Percentiles rank a stretch among this genome's conserved stretches.
Conservation (phyloP, 805 yeast species). For the Ogataea thermomethanolica region DNA sequence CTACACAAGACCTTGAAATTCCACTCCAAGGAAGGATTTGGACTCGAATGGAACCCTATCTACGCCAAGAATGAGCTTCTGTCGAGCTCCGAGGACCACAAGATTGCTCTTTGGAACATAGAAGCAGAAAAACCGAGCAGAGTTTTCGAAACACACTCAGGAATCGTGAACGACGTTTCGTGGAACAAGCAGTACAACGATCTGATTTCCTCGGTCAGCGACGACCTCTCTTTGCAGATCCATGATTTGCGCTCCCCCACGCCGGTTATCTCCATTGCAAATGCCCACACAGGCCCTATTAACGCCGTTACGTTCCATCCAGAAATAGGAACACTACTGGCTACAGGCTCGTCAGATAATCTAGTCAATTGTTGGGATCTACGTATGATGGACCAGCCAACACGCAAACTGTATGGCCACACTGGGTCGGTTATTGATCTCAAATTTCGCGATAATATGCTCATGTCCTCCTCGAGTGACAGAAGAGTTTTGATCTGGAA, state of each 20-base stretch:
- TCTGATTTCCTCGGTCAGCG: constrained; percentile 68
- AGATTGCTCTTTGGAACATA: constrained; percentile 70
- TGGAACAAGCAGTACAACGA: constrained; percentile 45
- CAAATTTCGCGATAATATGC: constrained; percentile 44
- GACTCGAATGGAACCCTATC: constrained; percentile 61
- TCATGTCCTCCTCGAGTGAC: constrained; percentile 62
- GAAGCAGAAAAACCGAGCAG: constrained; percentile 40
- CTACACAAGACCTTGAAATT: constrained; percentile 36
- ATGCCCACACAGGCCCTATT: constrained; percentile 58
- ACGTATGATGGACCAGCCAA: constrained; percentile 54
- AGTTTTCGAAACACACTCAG: constrained; percentile 47
- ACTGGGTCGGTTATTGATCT: constrained; percentile 51
- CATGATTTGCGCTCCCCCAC: constrained; percentile 49
- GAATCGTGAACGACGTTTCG: constrained; percentile 64
- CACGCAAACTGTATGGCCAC: constrained; percentile 70
- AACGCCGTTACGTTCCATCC: constrained; percentile 70
- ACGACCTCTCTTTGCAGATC: constrained; percentile 59
- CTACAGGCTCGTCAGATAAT: constrained; percentile 77
- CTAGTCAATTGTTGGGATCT: constrained; percentile 73
- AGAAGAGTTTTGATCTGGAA: constrained; percentile 77
- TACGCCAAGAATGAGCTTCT: constrained; percentile 41
- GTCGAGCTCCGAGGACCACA: constrained; percentile 64
- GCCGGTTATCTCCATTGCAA: constrained; percentile 44
- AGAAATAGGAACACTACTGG: constrained; percentile 48
- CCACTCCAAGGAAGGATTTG: constrained; percentile 67